phyloP scores from a whole-genome alignment of 2,329 filamentous ascomycete genomes.

The Colletotrichum sp. region DNA sequence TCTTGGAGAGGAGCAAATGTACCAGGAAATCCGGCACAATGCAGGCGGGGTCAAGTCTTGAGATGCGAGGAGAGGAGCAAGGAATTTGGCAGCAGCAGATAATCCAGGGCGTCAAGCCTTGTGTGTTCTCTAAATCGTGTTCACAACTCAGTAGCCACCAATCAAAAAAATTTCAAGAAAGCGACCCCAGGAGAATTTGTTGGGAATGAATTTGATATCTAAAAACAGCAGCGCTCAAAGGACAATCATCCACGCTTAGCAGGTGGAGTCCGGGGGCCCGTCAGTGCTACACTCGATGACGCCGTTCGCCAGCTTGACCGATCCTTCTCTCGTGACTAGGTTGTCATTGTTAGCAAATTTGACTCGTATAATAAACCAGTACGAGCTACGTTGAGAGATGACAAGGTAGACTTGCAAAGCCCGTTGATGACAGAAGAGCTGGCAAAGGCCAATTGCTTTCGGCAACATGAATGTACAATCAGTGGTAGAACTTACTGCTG shows the following conservation, averaged over 20 bases:
- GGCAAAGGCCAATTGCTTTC: background rate
- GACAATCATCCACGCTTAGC: background rate
- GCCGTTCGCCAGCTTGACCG: background rate
- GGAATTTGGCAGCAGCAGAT: background rate
- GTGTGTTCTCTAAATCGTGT: background rate
- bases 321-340: background rate
- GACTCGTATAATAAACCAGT: background rate
- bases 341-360: background rate
- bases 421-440: background rate
- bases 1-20: background rate
- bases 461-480: background rate
- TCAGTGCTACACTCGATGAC: background rate
- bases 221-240: background rate
- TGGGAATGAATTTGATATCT: background rate
- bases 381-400: accelerated
- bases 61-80: background rate
- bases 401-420: accelerated
- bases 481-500: background rate
- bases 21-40: background rate
- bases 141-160: background rate
- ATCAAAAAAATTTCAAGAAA: background rate
- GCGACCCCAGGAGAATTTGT: background rate
- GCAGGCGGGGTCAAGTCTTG: background rate
- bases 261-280: background rate
- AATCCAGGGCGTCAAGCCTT: background rate